A percentile compares a stretch with the other conserved stretches of the same genome.
phyloP scores from a whole-genome alignment of 2,329 filamentous ascomycete species.

The Pseudogymnoascus sp. region DNA sequence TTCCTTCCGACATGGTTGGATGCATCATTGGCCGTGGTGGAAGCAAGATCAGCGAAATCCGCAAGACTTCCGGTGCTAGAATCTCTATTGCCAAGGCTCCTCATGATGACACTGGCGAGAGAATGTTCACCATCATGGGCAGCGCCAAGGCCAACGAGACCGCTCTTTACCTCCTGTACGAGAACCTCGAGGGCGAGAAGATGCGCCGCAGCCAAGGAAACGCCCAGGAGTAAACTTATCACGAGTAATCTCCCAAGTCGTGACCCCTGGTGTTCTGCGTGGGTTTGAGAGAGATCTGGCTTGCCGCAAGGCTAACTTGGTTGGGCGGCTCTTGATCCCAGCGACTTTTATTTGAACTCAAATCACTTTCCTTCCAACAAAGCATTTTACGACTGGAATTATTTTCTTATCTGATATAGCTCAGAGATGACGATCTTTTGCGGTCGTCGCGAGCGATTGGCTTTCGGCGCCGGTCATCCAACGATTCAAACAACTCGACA shows the following conservation, averaged over 20 bases:
- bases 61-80: conserved; percentile 89
- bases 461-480: conserved; percentile 20
- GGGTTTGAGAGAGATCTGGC: conserved; percentile 49
- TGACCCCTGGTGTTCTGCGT: conserved; percentile 31
- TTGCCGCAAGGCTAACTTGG: conserved; percentile 53
- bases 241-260: conserved; percentile 42
- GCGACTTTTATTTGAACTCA: conserved; percentile 19
- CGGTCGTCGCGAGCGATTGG: not conserved
- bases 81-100: conserved; percentile 92
- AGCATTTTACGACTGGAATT: conserved; percentile 26
- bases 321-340: conserved; percentile 37
- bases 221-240: conserved; percentile 29
- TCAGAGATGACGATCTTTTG: conserved; percentile 8
- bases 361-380: conserved; percentile 29
- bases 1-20: conserved; percentile 98
- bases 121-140: conserved; percentile 99
- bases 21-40: conserved; percentile 96
- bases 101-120: conserved; percentile 93
- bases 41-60: conserved; percentile 97
- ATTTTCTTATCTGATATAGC: conserved; percentile 10
- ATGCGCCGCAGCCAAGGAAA: conserved; percentile 83
- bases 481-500: conserved; percentile 28
- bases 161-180: conserved; percentile 90
- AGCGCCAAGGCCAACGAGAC: conserved; percentile 90
- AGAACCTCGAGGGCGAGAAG: conserved; percentile 98